A percentile compares a stretch with the other conserved stretches of the same genome.
These are phyloP conservation scores for Cutaneotrichosporon sp. DNA, from an alignment of 1,284 basidiomycete species.

Conservation along the genomic window DNA sequence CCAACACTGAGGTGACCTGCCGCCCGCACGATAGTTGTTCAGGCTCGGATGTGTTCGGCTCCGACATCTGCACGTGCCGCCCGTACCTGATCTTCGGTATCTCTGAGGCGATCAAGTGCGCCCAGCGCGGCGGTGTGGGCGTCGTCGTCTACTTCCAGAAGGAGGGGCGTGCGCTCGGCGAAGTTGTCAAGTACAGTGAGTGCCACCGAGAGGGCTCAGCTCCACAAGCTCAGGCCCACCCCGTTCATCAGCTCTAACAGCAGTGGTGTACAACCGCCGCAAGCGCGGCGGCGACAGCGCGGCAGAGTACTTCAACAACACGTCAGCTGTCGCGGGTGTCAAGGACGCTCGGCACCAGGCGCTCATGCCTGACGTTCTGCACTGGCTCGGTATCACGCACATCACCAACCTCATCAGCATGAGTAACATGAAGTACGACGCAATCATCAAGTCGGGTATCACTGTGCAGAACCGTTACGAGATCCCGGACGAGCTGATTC, in stretches of 20 bases:
- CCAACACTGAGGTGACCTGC: conserved; percentile 80
- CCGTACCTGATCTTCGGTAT: conserved; percentile 92
- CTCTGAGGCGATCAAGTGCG: conserved; percentile 82
- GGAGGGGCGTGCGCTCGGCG: conserved; percentile 78
- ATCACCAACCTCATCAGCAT: conserved; percentile 88
- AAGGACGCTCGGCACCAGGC: conserved; percentile 96
- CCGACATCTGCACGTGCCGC: conserved; percentile 89
- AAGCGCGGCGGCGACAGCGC: conserved; percentile 92
- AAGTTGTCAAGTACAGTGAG: conserved; percentile 59
- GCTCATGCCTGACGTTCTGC: conserved; percentile 92
- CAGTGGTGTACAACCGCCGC: conserved; percentile 84
- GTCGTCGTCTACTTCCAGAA: conserved; percentile 93
- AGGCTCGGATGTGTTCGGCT: conserved; percentile 56
- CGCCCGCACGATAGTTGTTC: conserved; percentile 92
- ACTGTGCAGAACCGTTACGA: conserved; percentile 79
- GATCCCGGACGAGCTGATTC: conserved; percentile 80
- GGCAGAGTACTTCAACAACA: conserved; percentile 89
- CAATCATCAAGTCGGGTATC: conserved; percentile 84
- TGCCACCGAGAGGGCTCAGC: neutral
- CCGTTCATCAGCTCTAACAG: neutral
- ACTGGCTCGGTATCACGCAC: conserved; percentile 88
- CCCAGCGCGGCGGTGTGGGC: conserved; percentile 86
- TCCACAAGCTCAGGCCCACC: too few species aligned
- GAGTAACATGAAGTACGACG: conserved; percentile 84
- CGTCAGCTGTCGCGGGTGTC: conserved; percentile 88